These are phyloP conservation scores for Musa itinerans DNA, from an alignment of 176 grass and related monocot genomes.

Conservation along the genomic window DNA sequence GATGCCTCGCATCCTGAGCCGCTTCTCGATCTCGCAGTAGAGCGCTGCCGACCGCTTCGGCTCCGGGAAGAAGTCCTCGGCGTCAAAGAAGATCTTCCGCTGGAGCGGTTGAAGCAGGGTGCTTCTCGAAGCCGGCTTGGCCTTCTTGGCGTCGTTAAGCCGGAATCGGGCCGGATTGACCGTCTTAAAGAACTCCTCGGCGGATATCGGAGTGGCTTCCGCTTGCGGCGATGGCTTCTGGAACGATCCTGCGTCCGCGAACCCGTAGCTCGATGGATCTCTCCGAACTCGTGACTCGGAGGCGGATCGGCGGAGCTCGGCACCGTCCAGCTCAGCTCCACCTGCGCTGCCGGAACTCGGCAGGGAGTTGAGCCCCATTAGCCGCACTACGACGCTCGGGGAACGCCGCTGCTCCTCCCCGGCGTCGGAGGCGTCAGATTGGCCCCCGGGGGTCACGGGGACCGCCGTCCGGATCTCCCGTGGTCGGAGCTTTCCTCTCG, in stretches of 20 bases:
- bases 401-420: conserved; percentile 47
- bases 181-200: not conserved
- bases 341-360: conserved; percentile 10
- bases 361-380: conserved; percentile 85
- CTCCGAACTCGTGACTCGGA: conserved; percentile 58
- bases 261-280: conserved; percentile 48
- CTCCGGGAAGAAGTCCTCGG: conserved; percentile 77
- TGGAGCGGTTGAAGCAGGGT: conserved; percentile 19
- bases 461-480: conserved; percentile 53
- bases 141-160: not conserved
- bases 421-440: conserved; percentile 24
- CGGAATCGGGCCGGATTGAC: conserved; percentile 9
- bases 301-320: conserved; percentile 67
- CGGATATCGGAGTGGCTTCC: not conserved
- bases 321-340: not conserved
- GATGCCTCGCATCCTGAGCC: conserved; percentile 81
- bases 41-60: conserved; percentile 37
- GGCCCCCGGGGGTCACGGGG: not conserved
- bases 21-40: conserved; percentile 87
- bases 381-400: conserved; percentile 71
- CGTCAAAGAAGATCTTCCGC: conserved; percentile 56
- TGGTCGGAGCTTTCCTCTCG: conserved; percentile 48
- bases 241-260: conserved; percentile 42
- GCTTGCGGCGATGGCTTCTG: conserved; percentile 15
- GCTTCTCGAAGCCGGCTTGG: not conserved